These are phyloP conservation scores for Malania oleifera DNA, from an alignment of 164 flowering plant genomes.

Conservation along the genomic window DNA sequence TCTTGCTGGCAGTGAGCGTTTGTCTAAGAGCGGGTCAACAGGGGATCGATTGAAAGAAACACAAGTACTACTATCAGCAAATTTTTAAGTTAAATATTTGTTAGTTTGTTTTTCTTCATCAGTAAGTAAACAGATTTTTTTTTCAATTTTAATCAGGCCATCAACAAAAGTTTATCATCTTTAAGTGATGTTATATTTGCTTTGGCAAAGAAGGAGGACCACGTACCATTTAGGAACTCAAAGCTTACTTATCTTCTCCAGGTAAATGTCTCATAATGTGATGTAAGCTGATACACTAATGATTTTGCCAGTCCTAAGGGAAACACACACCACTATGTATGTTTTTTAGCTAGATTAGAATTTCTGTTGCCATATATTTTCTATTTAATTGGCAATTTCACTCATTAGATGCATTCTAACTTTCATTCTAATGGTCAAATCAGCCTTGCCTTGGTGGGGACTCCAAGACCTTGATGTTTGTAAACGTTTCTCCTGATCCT, in stretches of 20 bases:
- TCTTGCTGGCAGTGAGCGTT: slow-evolving; percentile 99
- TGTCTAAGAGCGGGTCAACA: slow-evolving; percentile 92
- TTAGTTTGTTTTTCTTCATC: not conserved
- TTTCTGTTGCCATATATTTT: not conserved
- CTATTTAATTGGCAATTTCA: not conserved
- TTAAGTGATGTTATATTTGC: slow-evolving; percentile 89
- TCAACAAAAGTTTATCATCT: slow-evolving; percentile 84
- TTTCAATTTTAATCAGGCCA: slow-evolving; percentile 48
- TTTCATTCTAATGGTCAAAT: not conserved
- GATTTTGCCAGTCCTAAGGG: too few relatives aligned
- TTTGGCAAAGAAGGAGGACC: slow-evolving; percentile 84
- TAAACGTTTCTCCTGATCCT: slow-evolving; percentile 82
- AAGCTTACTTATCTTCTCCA: slow-evolving; percentile 96
- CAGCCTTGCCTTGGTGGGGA: slow-evolving; percentile 98
- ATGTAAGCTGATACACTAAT: not conserved
- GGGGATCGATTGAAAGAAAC: slow-evolving; percentile 93
- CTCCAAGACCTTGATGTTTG: slow-evolving; percentile 95
- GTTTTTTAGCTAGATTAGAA: not conserved
- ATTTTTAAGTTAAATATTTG: too few relatives aligned
- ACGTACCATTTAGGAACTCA: slow-evolving; percentile 88
- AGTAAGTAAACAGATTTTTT: not conserved
- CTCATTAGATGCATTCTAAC: not conserved
- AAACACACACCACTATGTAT: not conserved
- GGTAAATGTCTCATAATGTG: slow-evolving; percentile 34
- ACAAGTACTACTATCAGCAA: slow-evolving; percentile 40